phyloP scores from a whole-genome alignment of 768 basidiomycete species.

The Naganishia onofrii region DNA sequence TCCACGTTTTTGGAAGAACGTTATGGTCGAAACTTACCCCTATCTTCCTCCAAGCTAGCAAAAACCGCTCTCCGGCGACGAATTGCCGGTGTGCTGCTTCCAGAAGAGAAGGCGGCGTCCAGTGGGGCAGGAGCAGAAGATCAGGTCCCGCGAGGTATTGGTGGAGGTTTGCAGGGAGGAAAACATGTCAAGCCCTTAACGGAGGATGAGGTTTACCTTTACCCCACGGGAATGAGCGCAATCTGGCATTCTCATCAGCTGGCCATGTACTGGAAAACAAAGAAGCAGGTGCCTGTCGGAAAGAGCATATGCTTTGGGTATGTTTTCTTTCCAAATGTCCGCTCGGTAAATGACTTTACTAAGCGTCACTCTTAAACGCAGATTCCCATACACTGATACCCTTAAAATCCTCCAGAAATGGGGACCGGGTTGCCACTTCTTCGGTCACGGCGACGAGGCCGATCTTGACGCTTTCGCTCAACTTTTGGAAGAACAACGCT shows the following conservation, averaged over 20 bases:
- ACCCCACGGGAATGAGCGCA: slow-evolving; percentile 84
- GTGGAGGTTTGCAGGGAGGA: slow-evolving; percentile 55
- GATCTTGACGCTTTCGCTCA: slow-evolving; percentile 72
- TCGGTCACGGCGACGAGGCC: slow-evolving; percentile 71
- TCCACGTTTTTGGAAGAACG: slow-evolving; percentile 83
- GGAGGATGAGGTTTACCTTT: slow-evolving; percentile 86
- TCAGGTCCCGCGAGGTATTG: slow-evolving; percentile 32
- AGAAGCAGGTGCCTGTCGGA: slow-evolving; percentile 55
- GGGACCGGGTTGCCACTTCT: slow-evolving; percentile 89
- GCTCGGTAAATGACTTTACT: not conserved
- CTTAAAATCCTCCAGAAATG: slow-evolving; percentile 91
- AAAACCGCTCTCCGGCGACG: slow-evolving; percentile 83
- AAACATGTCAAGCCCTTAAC: slow-evolving; percentile 70
- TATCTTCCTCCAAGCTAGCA: slow-evolving; percentile 68
- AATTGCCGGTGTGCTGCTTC: slow-evolving; percentile 77
- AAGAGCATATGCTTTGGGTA: slow-evolving; percentile 96
- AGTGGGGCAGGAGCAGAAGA: slow-evolving; percentile 37
- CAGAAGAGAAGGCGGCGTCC: slow-evolving; percentile 58
- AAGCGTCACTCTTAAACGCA: no score
- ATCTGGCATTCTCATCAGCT: slow-evolving; percentile 89
- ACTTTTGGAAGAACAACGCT: slow-evolving; percentile 56
- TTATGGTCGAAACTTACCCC: slow-evolving; percentile 84
- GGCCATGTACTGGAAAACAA: slow-evolving; percentile 55
- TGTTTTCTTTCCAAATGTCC: slow-evolving; percentile 39
- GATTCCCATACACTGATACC: slow-evolving; percentile 94